Percentiles rank a stretch among this genome's conserved stretches.
These are phyloP conservation scores for Antrodiella citrinella DNA, from an alignment of 768 basidiomycete genomes.

Conservation along the genomic window DNA sequence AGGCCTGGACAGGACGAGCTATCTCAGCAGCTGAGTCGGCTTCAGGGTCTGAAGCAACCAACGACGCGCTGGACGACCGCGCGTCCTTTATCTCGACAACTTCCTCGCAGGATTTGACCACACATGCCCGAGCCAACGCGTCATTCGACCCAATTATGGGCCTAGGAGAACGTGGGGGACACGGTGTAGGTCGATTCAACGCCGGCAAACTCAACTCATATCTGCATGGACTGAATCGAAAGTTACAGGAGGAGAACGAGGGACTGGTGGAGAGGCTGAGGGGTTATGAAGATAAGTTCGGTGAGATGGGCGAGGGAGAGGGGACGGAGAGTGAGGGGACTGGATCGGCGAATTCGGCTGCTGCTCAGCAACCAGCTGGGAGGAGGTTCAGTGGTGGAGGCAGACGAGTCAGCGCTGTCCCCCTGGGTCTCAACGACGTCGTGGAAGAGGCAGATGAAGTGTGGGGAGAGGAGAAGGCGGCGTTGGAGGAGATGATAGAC, in stretches of 20 bases:
- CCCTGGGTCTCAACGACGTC: conserved; percentile 46
- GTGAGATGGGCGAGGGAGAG: conserved; percentile 1
- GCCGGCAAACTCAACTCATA: conserved; percentile 81
- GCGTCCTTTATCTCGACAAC: conserved; percentile 71
- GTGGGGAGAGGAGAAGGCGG: conserved; percentile 67
- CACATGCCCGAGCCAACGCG: conserved; percentile 71
- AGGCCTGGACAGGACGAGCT: conserved; percentile 31
- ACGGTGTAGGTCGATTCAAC: conserved; percentile 74
- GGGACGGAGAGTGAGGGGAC: not conserved
- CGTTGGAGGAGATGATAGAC: conserved; percentile 31
- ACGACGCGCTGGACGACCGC: conserved; percentile 44
- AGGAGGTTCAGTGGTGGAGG: conserved; percentile 26
- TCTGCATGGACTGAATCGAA: conserved; percentile 75
- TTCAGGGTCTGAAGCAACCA: conserved; percentile 16
- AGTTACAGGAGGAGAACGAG: conserved; percentile 82
- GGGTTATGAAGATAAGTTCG: conserved; percentile 41
- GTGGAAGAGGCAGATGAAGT: conserved; percentile 57
- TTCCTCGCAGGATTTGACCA: conserved; percentile 83
- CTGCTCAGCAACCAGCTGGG: conserved; percentile 26
- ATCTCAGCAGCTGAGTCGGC: conserved; percentile 14
- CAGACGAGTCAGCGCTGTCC: conserved; percentile 43
- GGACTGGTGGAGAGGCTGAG: conserved; percentile 45
- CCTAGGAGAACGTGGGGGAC: conserved; percentile 48
- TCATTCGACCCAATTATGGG: conserved; percentile 84
- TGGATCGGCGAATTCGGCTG: conserved; percentile 12